Evolutionary conservation across 441 rosid genomes (phyloP), one percentile per base, ranked within the genome.

Genomic region (Mallotus repandus): DNA sequence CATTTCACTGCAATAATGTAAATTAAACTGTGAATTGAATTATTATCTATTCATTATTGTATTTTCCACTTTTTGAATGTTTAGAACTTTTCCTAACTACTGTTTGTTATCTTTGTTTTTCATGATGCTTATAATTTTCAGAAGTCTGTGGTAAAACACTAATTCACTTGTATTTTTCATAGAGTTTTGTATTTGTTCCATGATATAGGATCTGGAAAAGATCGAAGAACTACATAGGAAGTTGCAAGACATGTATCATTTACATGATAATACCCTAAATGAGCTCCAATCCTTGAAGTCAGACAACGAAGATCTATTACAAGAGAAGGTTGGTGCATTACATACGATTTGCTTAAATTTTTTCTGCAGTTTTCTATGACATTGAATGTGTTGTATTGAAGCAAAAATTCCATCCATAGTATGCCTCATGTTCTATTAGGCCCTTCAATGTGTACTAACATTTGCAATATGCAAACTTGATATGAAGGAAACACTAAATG

Each of bases 271-370:
- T 32, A 81, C 82, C 56, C 65, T 75, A 66, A 79, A 78, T 74
- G 91, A 92, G 79, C 87, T 95, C 68, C 89, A 86, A 71, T 79
- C 88, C 69, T 77, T 89, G 82, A 89, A 89, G 87, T 74, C 83
- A 54, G 89, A 87, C 62, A 79, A 80, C 63, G 76, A 83, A 67
- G 84, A 78, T 81, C 78, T 89, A 71, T 81, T 86, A 49, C 78
- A 77, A 58, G 90, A 90, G 85, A 91, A 91, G 94, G 97, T 95
- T 63, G 71, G 54, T 72, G 64, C 78, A 50, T 41, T 25, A 66
- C 64, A 48, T 62, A 63, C 38, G 45, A 22, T 68, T 45, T 45
- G 21, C 50, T 52, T 41, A 2, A 66, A 45, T 50, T 22, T 59
- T 18, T 52, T 57, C 15, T 67, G n/a, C 48, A 29, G 56, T 58